A percentile compares a stretch with the other conserved stretches of the same genome.
Evolutionary conservation across 225 moss, liverwort and hornwort species (phyloP).

Genomic region (Takakia lepidozioides): DNA sequence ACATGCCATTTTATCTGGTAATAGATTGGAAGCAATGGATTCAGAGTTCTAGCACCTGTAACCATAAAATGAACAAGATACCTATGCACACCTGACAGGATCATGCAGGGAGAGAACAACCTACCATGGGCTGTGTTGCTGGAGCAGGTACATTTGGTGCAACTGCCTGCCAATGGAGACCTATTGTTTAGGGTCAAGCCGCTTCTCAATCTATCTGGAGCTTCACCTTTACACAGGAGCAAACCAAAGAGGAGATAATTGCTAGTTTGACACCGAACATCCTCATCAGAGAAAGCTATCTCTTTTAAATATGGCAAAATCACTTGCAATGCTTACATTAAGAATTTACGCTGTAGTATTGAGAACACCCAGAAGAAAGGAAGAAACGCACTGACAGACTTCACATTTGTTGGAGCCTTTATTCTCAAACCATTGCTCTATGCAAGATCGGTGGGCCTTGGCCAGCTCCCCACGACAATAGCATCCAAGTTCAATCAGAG

Average conservation of each 20-base stretch:
- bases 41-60: no score
- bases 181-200: neutral
- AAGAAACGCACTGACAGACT: slow-evolving; percentile 77
- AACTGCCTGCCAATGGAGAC: slow-evolving; percentile 41
- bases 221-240: no score
- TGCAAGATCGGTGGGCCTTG: slow-evolving; percentile 77
- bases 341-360: no score
- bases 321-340: no score
- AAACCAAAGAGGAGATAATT: neutral
- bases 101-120: neutral
- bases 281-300: no score
- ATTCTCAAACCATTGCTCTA: slow-evolving; percentile 90
- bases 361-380: neutral
- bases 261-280: no score
- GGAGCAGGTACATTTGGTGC: slow-evolving; percentile 73
- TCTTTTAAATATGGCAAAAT: no score
- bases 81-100: no score
- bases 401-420: slow-evolving; percentile 95
- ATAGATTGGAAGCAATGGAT: no score
- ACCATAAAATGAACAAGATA: no score
- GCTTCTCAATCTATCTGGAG: neutral
- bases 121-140: slow-evolving; percentile 53
- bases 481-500: slow-evolving; percentile 82
- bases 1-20: no score
- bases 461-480: slow-evolving; percentile 87